phyloP scores from a whole-genome alignment of 495 filamentous ascomycete genomes.

The Tuber calosporum region DNA sequence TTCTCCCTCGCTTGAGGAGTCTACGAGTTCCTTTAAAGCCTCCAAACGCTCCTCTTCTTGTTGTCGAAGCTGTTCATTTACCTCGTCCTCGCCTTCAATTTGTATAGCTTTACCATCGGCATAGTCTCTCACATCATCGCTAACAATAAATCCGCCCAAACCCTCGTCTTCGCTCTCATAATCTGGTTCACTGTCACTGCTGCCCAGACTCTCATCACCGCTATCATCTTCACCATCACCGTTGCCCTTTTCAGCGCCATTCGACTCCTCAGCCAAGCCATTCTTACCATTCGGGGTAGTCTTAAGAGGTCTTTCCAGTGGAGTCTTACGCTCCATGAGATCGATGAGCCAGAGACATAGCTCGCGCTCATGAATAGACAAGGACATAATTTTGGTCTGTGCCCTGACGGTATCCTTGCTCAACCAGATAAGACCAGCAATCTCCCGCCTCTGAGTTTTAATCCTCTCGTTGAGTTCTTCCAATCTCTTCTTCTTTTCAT shows the following conservation, averaged over 20 bases:
- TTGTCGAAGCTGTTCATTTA: slow-evolving; percentile 16
- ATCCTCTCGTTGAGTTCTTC: slow-evolving; percentile 48
- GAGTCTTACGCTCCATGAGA: slow-evolving; percentile 25
- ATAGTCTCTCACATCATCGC: slow-evolving; percentile 23
- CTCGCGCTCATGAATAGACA: slow-evolving; percentile 54
- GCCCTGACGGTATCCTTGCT: slow-evolving; percentile 46
- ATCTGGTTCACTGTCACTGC: slow-evolving; percentile 19
- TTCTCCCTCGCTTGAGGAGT: slow-evolving; percentile 15
- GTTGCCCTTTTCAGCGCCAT: neutral
- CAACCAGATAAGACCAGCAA: slow-evolving; percentile 50
- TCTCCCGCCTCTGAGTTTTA: slow-evolving; percentile 47
- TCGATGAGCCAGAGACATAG: slow-evolving; percentile 22
- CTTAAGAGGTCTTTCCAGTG: slow-evolving; percentile 18
- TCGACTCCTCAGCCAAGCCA: neutral
- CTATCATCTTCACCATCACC: slow-evolving; percentile 4
- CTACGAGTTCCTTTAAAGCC: slow-evolving; percentile 19
- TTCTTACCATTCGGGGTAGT: neutral
- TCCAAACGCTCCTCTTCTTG: slow-evolving; percentile 14
- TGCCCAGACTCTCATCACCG: slow-evolving; percentile 28
- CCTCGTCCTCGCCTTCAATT: slow-evolving; percentile 27
- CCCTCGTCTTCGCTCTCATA: slow-evolving; percentile 22
- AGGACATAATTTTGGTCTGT: slow-evolving; percentile 54
- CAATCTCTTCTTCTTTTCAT: slow-evolving; percentile 29
- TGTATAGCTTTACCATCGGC: slow-evolving; percentile 24
- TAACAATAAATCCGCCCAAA: slow-evolving; percentile 33